Percentiles rank a stretch among this genome's conserved stretches.
phyloP scores from a whole-genome alignment of 2,329 filamentous ascomycete genomes.

The Drechslerella coelobrocha region DNA sequence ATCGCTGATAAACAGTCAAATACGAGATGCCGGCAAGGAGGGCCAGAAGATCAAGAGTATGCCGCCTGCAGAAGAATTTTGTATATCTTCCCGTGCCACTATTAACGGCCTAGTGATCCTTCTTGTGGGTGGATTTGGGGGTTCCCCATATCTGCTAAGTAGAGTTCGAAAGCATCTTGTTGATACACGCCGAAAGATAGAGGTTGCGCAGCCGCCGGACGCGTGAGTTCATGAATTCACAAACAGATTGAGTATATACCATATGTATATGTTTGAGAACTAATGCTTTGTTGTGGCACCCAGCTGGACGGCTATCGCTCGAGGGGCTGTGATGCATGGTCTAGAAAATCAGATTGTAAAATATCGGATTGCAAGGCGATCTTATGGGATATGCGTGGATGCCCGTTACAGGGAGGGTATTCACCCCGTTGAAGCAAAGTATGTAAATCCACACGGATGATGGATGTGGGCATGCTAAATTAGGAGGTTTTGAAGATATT shows the following conservation, averaged over 20 bases:
- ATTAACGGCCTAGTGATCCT: slow-evolving; percentile 10
- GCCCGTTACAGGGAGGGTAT: slow-evolving; percentile 1
- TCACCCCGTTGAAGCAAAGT: slow-evolving; percentile 7
- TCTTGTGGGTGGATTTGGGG: slow-evolving; percentile 21
- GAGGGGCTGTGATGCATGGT: slow-evolving; percentile 24
- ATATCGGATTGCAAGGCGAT: slow-evolving; percentile 1
- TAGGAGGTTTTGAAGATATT: neutral
- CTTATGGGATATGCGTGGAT: slow-evolving; percentile 21
- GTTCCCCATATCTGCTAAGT: slow-evolving; percentile 14
- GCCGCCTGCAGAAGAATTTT: neutral
- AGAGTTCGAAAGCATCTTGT: slow-evolving; percentile 11
- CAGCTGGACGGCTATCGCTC: slow-evolving; percentile 27
- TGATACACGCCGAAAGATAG: neutral
- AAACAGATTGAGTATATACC: neutral
- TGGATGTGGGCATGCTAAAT: neutral
- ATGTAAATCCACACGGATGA: neutral
- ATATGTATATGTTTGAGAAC: neutral
- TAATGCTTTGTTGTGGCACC: neutral
- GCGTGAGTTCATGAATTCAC: slow-evolving; percentile 9
- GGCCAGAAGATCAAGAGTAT: slow-evolving; percentile 15
- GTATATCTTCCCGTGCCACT: neutral
- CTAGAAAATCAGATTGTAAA: slow-evolving; percentile 16
- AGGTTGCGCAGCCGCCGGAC: slow-evolving; percentile 18
- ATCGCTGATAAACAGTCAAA: neutral
- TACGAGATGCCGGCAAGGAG: neutral